Evolutionary conservation across 2,329 filamentous ascomycete species (phyloP), one percentile per base, ranked within the genome.

Genomic region (Aspergillus sp.): DNA sequence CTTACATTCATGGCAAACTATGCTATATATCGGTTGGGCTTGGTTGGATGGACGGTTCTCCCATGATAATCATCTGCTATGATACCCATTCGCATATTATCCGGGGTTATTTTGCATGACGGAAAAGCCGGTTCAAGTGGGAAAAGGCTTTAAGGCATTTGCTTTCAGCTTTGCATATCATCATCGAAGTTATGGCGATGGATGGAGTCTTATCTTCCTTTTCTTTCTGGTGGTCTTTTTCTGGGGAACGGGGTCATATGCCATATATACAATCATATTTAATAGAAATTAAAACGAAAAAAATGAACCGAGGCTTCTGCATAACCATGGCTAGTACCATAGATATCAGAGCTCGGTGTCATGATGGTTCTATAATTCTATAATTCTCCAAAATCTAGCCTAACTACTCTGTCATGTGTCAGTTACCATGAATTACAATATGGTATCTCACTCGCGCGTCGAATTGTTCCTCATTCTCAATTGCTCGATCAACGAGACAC

Each of bases 81-180:
- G 48, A 57, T 57, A 57, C 42, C 30, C 42, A 51, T 57, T 57
- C 47, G 55, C 55, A 30, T 57, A 30, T 51, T 42, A 41, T 23
- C 23, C 32, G 32, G 36, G 21, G 11, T 36, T 36, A 13, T 36
- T 13, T 36, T 57, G 32, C 21, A 41, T 36, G 15, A 21, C 23
- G 25, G 47, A 30, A 17, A 30, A 2, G 15, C 47, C 41, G 10
- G 19, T 19, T 44, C 11, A 13, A 21, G 17, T n/a, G 25, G 47
- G 47, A 11, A 36, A 13, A 13, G 15, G 25, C 17, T 50, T 27
- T 8, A n/a, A 30, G 19, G 47, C 47, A 50, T 50, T 50, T 50
- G 11, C 30, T 32, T 19, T 30, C 25, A 10, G 15, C 15, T 50
- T 50, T n/a, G 25, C 47, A 50, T 50, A 50, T 30, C 15, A 21